phyloP scores from a whole-genome alignment of 2,329 filamentous ascomycete genomes.

The Colletotrichum spinosum region DNA sequence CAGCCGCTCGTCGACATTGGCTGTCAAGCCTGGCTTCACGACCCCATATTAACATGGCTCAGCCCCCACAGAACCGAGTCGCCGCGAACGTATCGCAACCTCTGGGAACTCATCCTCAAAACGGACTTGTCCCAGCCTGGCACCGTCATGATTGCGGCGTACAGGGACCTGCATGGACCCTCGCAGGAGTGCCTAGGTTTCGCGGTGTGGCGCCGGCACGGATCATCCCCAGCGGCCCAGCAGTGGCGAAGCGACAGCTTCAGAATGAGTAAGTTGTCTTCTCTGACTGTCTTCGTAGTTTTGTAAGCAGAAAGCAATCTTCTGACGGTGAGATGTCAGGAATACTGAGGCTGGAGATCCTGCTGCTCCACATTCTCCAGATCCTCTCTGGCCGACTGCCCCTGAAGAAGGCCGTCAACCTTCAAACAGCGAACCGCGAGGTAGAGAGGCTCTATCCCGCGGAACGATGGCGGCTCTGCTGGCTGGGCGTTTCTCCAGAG shows the following conservation, averaged over 20 bases:
- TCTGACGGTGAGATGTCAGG: not conserved
- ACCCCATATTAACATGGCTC: not conserved
- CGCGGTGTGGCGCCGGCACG: too few species aligned
- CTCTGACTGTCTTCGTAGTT: too few species aligned
- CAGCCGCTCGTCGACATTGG: not conserved
- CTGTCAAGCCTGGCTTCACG: not conserved
- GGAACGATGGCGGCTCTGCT: constrained; percentile 20
- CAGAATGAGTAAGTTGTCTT: too few species aligned
- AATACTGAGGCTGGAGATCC: not conserved
- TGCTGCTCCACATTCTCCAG: not conserved
- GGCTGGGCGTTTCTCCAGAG: constrained; percentile 1
- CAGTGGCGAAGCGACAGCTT: too few species aligned
- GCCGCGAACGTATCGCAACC: not conserved
- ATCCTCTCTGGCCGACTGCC: not conserved
- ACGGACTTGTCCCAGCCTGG: not conserved
- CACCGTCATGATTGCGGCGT: too few species aligned
- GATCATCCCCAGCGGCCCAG: too few species aligned
- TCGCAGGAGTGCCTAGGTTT: too few species aligned
- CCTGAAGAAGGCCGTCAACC: not conserved
- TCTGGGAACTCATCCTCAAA: constrained; percentile 11
- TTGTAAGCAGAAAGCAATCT: too few species aligned
- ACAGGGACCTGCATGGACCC: too few species aligned
- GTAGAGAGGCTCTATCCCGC: constrained; percentile 1
- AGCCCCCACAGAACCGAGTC: not conserved
- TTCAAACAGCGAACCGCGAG: not conserved